Evolutionary conservation across 2,329 filamentous ascomycete genomes (phyloP).

Genomic region (Sporothrix humicola): DNA sequence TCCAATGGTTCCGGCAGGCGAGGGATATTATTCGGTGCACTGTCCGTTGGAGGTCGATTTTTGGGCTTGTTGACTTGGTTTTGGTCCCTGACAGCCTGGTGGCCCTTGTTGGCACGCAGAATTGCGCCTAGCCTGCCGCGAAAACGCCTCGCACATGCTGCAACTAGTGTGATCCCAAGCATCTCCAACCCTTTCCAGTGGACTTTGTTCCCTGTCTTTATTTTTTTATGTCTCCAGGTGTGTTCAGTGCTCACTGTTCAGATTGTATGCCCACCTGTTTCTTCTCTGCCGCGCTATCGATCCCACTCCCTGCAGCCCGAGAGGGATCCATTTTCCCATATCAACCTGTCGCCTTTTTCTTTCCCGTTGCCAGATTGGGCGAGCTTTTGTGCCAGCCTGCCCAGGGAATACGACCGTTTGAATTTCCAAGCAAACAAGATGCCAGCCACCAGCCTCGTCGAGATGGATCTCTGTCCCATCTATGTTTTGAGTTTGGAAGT

Average conservation of each 20-base stretch:
- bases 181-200: neutral
- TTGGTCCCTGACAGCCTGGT: slow-evolving; percentile 9
- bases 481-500: neutral
- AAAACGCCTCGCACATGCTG: slow-evolving; percentile 34
- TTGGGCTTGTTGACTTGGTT: too few relatives aligned
- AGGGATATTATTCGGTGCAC: neutral
- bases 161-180: slow-evolving; percentile 9
- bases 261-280: neutral
- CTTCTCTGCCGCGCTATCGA: neutral
- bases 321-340: slow-evolving; percentile 4
- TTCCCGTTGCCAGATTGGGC: slow-evolving; percentile 24
- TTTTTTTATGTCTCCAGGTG: neutral
- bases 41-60: too few relatives aligned
- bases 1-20: neutral
- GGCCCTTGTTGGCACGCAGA: slow-evolving; percentile 4
- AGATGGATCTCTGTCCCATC: neutral
- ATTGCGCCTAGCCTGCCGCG: slow-evolving; percentile 33
- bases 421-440: slow-evolving; percentile 11
- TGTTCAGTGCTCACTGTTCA: neutral
- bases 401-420: slow-evolving; percentile 8
- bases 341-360: slow-evolving; percentile 23
- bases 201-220: neutral
- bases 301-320: slow-evolving; percentile 16
- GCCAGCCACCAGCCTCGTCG: slow-evolving; percentile 3
- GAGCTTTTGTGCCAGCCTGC: neutral